Base-by-base conservation (phyloP, 2,329 filamentous ascomycete genomes). In the Metarhizium anisopliae region DNA sequence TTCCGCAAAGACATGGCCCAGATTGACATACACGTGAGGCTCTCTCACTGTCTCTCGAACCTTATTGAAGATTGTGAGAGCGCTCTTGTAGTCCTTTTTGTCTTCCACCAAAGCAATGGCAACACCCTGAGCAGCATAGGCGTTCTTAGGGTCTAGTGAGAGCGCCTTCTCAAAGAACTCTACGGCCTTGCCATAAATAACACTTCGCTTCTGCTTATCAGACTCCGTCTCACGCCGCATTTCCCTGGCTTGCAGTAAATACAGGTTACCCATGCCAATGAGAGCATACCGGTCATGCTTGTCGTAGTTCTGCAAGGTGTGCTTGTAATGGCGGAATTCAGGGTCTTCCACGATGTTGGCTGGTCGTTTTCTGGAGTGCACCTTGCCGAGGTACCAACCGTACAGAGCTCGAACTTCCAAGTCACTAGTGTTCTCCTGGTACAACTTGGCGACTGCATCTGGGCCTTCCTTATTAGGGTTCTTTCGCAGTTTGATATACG, bases 141-240 rank as follows among this genome's bases (percentile, higher is more conserved):
- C 93, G 63, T 97, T 99, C 74, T 87, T 91, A 0, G 91, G 85
- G 66, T 99, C 94, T n/a, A 99, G 77, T 60, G 95, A 90, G 25
- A 99, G 77, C 4, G 93, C 93, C 74, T 99, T 99, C 69, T 97
- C 94, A 64, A 96, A 99, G 72, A 99, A 99, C 68, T 99, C 95
- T 11, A 97, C 92, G 0, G 94, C 92, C 62, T 93, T 91, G 67
- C 86, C 84, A 68, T 97, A 99, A 59, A 85, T 87, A 63, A 87
- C 89, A 56, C 86, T 88, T 54, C 92, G 86, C 75, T 95, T 96
- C 64, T 95, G 88, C 72, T 90, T 95, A 58, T 99, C 93, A 58
- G 85, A 80, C 8, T 97, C 94, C 0, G 89, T 89, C 59, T 94
- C 89, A 52, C 92, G 85, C 35, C 90, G 88, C 91, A 97, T 96